Evolutionary conservation across 2,329 filamentous ascomycete genomes (phyloP).

Genomic region (Calcarisporium arbuscula): DNA sequence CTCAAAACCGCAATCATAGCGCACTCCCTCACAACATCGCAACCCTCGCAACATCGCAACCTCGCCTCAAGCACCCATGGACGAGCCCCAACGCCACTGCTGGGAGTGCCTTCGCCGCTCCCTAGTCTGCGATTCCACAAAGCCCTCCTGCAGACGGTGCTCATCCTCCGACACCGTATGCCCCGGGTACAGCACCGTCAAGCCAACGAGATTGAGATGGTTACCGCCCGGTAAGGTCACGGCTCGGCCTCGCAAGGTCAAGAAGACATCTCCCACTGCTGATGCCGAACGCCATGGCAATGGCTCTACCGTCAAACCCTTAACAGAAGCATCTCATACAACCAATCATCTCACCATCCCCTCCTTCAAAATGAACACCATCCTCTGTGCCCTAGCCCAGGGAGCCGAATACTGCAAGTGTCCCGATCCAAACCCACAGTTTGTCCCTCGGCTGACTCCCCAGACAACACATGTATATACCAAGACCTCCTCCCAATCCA

Average conservation of each 20-base stretch:
- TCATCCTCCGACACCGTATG: conserved; percentile 21
- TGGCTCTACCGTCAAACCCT: no score
- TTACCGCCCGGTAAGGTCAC: conserved; percentile 27
- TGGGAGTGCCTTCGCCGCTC: conserved; percentile 34
- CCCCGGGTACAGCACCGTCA: conserved; percentile 29
- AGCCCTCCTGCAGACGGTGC: conserved; percentile 29
- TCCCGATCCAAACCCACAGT: background rate
- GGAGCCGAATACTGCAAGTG: conserved; percentile 11
- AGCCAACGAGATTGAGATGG: conserved; percentile 26
- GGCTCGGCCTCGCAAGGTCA: conserved; percentile 18
- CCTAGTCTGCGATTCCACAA: conserved; percentile 29
- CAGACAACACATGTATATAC: conserved; percentile 8
- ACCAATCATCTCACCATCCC: no score
- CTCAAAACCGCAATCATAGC: no score
- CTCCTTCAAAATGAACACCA: conserved; percentile 5
- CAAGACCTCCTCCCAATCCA: conserved; percentile 12
- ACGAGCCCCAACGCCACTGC: conserved; percentile 20
- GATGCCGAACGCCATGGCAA: no score
- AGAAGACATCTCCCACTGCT: background rate
- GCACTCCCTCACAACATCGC: no score
- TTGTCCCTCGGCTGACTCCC: no score
- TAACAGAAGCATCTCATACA: no score
- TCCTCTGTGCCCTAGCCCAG: conserved; percentile 9
- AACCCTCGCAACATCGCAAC: no score
- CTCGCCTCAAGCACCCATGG: no score